phyloP scores from a whole-genome alignment of 2,329 filamentous ascomycete species.

The Capronia epimyces region DNA sequence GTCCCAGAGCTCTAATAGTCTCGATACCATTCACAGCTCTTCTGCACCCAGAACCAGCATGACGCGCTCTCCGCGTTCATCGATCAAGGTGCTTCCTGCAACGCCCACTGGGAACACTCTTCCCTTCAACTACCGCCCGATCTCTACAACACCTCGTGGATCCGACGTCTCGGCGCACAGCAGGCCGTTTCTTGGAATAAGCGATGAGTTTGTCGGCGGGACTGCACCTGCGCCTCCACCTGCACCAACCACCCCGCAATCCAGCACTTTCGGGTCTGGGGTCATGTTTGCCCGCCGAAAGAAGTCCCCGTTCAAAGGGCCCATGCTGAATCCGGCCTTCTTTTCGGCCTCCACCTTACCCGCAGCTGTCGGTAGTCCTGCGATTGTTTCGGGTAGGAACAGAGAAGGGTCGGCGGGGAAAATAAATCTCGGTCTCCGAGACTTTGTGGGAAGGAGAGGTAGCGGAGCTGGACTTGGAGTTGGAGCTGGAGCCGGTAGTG shows the following conservation, averaged over 20 bases:
- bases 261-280: constrained; percentile 30
- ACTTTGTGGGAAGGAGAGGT: constrained; percentile 9
- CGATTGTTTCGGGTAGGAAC: constrained; percentile 26
- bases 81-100: constrained; percentile 89
- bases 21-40: constrained; percentile 62
- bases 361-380: constrained; percentile 35
- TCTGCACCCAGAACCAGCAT: constrained; percentile 59
- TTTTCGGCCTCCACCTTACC: constrained; percentile 28
- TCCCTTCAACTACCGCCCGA: constrained; percentile 78
- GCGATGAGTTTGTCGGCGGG: constrained; percentile 3
- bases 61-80: constrained; percentile 74
- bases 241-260: constrained; percentile 12
- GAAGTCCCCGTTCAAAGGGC: constrained; percentile 43
- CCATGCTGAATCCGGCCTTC: constrained; percentile 39
- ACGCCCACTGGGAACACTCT: constrained; percentile 73
- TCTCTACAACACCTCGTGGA: constrained; percentile 48
- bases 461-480: not conserved
- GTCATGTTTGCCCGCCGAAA: constrained; percentile 46
- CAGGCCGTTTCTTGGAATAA: constrained; percentile 15
- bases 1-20: constrained; percentile 77
- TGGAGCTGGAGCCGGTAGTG: constrained; percentile 15
- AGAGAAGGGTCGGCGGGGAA: constrained; percentile 31
- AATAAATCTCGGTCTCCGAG: constrained; percentile 22
- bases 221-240: not conserved
- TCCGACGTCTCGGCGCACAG: constrained; percentile 8